phyloP scores from a whole-genome alignment of 148 eudicot genomes.

The Silene conica region DNA sequence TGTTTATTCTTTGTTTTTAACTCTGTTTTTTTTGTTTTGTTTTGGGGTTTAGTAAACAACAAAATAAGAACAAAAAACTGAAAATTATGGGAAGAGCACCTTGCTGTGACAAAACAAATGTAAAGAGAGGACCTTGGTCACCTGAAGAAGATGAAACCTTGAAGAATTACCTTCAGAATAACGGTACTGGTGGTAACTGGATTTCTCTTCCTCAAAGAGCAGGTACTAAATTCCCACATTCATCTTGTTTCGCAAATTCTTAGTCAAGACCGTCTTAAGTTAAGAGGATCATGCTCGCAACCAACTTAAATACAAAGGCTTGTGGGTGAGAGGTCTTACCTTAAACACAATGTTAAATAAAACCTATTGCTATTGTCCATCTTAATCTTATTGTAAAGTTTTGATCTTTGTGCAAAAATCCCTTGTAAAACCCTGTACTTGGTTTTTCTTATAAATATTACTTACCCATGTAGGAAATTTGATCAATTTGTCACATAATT shows the following conservation, averaged over 20 bases:
- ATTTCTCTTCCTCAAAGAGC: conserved; percentile 65
- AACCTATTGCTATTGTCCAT: neutral
- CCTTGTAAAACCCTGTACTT: too few relatives aligned
- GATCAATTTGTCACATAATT: neutral
- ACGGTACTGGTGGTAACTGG: conserved; percentile 76
- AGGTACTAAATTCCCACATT: conserved; percentile 24
- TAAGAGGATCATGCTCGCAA: too few relatives aligned
- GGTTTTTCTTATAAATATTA: neutral
- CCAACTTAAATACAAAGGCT: too few relatives aligned
- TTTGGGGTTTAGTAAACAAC: too few relatives aligned
- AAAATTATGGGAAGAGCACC: conserved; percentile 70
- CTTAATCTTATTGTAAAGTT: too few relatives aligned
- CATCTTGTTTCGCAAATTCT: too few relatives aligned
- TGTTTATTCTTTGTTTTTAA: too few relatives aligned
- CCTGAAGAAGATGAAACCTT: conserved; percentile 70
- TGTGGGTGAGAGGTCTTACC: too few relatives aligned
- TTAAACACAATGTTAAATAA: too few relatives aligned
- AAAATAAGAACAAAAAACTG: too few relatives aligned
- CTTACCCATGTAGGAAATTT: neutral
- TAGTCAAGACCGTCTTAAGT: too few relatives aligned
- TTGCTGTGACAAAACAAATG: conserved; percentile 69
- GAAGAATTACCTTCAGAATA: conserved; percentile 40
- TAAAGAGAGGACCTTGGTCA: conserved; percentile 78
- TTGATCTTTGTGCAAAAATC: neutral
- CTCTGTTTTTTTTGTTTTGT: too few relatives aligned